Conservation (phyloP, 805 yeast species). For the Candida montana region DNA sequence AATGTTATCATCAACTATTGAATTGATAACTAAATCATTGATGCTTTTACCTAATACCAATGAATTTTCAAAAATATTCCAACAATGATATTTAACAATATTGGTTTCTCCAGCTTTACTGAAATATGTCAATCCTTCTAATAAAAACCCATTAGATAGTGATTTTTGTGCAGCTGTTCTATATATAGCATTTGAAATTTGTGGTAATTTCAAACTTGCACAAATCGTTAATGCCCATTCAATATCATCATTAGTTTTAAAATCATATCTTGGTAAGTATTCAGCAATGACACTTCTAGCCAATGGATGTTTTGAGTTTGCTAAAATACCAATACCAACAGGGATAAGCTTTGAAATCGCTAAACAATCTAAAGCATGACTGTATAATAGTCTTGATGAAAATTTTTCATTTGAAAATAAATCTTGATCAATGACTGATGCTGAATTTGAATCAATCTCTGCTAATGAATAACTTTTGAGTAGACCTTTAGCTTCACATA, state of each 20-base stretch:
- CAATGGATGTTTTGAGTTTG: conserved; percentile 39
- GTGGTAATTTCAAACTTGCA: conserved; percentile 57
- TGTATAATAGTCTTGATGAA: conserved; percentile 52
- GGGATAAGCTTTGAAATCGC: conserved; percentile 52
- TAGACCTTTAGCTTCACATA: conserved; percentile 61
- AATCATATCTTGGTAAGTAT: conserved; percentile 54
- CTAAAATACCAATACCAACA: conserved; percentile 62
- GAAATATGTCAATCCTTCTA: conserved; percentile 61
- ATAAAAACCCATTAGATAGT: conserved; percentile 25
- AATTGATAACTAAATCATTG: conserved; percentile 51
- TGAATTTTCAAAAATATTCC: conserved; percentile 62
- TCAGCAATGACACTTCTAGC: conserved; percentile 46
- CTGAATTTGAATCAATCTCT: conserved; percentile 11
- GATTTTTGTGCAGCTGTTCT: conserved; percentile 26
- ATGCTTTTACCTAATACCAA: conserved; percentile 47
- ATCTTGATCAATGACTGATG: conserved; percentile 20
- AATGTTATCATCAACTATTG: conserved; percentile 37
- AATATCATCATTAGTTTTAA: conserved; percentile 65
- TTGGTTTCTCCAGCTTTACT: conserved; percentile 56
- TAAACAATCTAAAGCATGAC: conserved; percentile 51
- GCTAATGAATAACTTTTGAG: conserved; percentile 35
- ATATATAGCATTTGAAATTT: conserved; percentile 52
- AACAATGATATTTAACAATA: conserved; percentile 41
- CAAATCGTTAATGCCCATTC: conserved; percentile 76
- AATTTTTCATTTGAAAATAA: conserved; percentile 32